A percentile compares a stretch with the other conserved stretches of the same genome.
Conservation (phyloP, 139 green algal genomes). For the Closterium sp. region DNA sequence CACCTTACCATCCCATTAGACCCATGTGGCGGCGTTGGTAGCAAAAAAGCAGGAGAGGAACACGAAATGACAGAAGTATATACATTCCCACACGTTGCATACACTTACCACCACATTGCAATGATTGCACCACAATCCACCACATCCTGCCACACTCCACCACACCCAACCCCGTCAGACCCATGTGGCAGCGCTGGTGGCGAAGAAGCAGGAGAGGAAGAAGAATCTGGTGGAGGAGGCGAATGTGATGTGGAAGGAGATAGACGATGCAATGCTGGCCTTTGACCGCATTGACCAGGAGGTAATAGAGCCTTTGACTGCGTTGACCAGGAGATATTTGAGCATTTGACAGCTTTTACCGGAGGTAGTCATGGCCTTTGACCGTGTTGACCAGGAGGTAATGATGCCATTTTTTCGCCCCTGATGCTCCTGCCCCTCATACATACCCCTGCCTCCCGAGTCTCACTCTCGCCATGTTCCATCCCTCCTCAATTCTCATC, state of each 20-base stretch:
- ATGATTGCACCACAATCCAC: slow-evolving; percentile 47
- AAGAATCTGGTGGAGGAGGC: slow-evolving; percentile 55
- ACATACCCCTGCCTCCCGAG: too few relatives aligned
- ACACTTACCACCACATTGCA: slow-evolving; percentile 38
- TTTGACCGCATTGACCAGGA: slow-evolving; percentile 47
- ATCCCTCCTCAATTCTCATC: too few relatives aligned
- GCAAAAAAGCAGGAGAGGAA: slow-evolving; percentile 47
- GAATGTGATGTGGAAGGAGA: slow-evolving; percentile 31
- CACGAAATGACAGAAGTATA: slow-evolving; percentile 48
- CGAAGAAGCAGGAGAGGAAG: slow-evolving; percentile 51
- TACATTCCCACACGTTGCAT: not conserved
- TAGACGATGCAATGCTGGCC: slow-evolving; percentile 46
- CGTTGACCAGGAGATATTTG: slow-evolving; percentile 34
- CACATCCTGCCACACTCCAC: not conserved
- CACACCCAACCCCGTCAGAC: slow-evolving; percentile 18
- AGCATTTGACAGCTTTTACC: not conserved
- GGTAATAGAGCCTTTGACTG: slow-evolving; percentile 48
- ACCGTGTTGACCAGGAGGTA: not conserved
- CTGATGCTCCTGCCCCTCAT: too few relatives aligned
- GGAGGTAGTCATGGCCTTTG: not conserved
- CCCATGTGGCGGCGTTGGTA: slow-evolving; percentile 25
- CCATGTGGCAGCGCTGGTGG: slow-evolving; percentile 36
- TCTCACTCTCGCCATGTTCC: too few relatives aligned
- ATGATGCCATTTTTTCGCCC: too few relatives aligned
- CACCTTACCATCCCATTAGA: slow-evolving; percentile 16